phyloP scores from a whole-genome alignment of 176 grass and related monocot species.

The Bromus sterilis region DNA sequence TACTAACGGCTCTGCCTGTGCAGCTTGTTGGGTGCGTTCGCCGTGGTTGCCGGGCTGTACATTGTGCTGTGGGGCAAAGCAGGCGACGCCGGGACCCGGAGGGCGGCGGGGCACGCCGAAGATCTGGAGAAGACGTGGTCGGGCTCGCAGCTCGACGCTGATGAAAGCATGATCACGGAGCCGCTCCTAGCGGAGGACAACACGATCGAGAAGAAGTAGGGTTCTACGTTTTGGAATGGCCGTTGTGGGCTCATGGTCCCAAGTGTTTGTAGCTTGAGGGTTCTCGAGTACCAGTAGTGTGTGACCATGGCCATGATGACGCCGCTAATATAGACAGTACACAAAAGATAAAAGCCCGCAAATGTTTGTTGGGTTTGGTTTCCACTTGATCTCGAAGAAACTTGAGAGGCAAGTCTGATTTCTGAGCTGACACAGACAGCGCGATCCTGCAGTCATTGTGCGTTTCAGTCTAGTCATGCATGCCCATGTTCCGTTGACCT shows the following conservation, averaged over 20 bases:
- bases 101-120: neutral
- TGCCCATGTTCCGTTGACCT: neutral
- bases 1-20: neutral
- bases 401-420: neutral
- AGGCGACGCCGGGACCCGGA: neutral
- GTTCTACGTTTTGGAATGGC: neutral
- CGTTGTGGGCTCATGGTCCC: neutral
- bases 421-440: neutral
- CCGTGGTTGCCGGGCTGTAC: slow-evolving; percentile 21
- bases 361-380: neutral
- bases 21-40: slow-evolving; percentile 32
- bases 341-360: neutral
- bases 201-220: neutral
- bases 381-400: neutral
- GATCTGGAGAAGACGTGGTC: neutral
- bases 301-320: neutral
- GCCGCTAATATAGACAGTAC: neutral
- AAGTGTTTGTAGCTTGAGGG: neutral
- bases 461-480: neutral
- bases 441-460: neutral
- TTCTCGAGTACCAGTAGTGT: neutral
- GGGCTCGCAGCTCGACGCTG: neutral
- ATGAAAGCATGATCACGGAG: neutral
- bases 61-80: slow-evolving; percentile 44
- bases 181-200: neutral